Conservation (phyloP, 768 basidiomycete species). For the Auricularia auricula-judae region DNA sequence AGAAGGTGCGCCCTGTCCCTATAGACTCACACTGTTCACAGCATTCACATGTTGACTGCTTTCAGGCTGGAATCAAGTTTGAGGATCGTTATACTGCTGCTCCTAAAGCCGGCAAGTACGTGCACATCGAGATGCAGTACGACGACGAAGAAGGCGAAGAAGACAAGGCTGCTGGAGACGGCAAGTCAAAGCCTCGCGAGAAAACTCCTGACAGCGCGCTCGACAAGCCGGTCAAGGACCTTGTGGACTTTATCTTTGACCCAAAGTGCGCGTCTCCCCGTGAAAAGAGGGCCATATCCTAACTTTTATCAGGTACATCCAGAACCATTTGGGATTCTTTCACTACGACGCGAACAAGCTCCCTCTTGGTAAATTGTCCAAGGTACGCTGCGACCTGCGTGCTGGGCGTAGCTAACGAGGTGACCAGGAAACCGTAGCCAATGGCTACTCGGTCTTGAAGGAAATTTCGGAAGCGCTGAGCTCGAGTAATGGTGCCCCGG, state of each 20-base stretch:
- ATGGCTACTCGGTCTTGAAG: conserved; percentile 47
- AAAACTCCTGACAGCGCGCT: conserved; percentile 38
- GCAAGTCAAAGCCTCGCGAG: conserved; percentile 15
- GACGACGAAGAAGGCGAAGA: conserved; percentile 15
- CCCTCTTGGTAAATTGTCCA: conserved; percentile 33
- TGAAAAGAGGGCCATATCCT: neutral
- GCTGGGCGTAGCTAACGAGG: conserved; percentile 23
- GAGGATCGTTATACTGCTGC: neutral
- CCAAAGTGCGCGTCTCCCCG: neutral
- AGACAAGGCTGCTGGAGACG: conserved; percentile 13
- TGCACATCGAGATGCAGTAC: conserved; percentile 22
- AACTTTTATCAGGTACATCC: conserved; percentile 20
- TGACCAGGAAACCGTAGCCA: conserved; percentile 35
- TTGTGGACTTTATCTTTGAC: neutral
- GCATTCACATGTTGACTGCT: neutral
- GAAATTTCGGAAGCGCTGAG: conserved; percentile 39
- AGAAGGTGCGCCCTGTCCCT: conserved; percentile 20
- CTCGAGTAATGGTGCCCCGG: conserved; percentile 23
- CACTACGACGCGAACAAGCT: conserved; percentile 58
- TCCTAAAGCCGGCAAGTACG: neutral
- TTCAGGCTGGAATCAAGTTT: neutral
- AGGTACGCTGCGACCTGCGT: neutral
- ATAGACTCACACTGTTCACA: too few relatives aligned
- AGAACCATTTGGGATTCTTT: conserved; percentile 42
- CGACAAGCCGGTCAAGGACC: conserved; percentile 1